phyloP scores from a whole-genome alignment of 495 filamentous ascomycete species.

The Jackrogersella minutella region DNA sequence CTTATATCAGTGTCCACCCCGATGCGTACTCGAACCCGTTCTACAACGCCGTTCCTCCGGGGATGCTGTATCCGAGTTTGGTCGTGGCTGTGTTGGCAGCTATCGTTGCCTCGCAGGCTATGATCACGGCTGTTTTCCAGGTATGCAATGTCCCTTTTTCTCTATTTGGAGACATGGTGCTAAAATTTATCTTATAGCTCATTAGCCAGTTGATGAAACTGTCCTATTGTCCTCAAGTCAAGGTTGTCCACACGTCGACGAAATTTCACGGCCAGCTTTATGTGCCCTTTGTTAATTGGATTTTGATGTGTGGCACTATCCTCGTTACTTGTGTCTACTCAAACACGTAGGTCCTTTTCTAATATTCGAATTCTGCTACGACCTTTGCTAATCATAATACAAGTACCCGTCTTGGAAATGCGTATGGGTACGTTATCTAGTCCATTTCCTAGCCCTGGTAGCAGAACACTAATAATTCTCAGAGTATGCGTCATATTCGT shows the following conservation, averaged over 20 bases:
- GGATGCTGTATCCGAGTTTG: constrained; percentile 70
- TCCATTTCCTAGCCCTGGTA: constrained; percentile 8
- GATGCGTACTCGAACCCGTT: constrained; percentile 75
- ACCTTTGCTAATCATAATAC: no score
- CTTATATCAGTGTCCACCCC: constrained; percentile 69
- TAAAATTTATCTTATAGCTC: constrained; percentile 52
- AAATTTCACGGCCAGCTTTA: constrained; percentile 76
- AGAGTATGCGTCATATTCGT: constrained; percentile 75
- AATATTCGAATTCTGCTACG: no score
- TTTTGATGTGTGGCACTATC: constrained; percentile 78
- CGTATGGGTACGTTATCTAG: constrained; percentile 44
- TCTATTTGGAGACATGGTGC: not conserved
- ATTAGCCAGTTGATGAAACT: constrained; percentile 76
- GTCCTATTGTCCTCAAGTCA: constrained; percentile 78
- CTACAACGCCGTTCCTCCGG: constrained; percentile 70
- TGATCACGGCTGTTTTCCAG: constrained; percentile 76
- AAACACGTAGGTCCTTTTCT: no score
- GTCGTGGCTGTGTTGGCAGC: constrained; percentile 73
- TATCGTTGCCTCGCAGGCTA: constrained; percentile 78
- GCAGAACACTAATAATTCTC: constrained; percentile 51
- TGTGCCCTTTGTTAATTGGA: constrained; percentile 75
- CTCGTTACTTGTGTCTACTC: constrained; percentile 75
- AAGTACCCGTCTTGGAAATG: constrained; percentile 59
- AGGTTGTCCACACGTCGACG: constrained; percentile 69
- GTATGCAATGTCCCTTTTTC: constrained; percentile 8